Base-by-base conservation (phyloP, 1,284 basidiomycete species). In the Ustilago trichophora region DNA sequence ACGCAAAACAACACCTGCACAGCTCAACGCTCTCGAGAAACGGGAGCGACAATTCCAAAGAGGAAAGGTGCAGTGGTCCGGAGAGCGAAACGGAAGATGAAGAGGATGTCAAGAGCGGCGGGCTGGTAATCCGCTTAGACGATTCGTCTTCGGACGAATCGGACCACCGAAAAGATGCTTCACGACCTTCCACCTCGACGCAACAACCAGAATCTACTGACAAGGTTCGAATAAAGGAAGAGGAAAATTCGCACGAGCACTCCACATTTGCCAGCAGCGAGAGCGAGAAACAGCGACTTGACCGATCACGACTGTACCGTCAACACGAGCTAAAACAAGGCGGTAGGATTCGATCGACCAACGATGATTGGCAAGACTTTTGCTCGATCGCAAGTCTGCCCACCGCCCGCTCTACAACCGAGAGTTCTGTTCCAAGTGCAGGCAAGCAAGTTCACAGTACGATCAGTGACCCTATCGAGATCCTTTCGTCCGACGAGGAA, bases 311-410 rank as follows among this genome's bases (percentile, higher is more conserved):
- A 15, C 45, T 65, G 6, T 66, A 70, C 19, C 62, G 57, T 6
- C 56, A 65, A 34, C 67, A 70, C 41, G 53, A 60, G 40, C 36
- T 45, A 29, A 49, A 48, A 25, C 67, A 70, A 36, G 60, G 60
- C 18, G 67, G 67, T n/a, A 36, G 15, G 5, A 40, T 48, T 3
- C 46, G 35, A 11, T 54, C 57, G 4, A 70, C 62, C 19, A 32
- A 37, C 29, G 57, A 70, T 9, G 67, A 70, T 21, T 70, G 67
- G 67, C 42, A 27, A 27, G 67, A 60, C 10, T 66, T 69, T 18
- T 65, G 57, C 44, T 47, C 55, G 5, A 49, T 60, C 13, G 38
- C 57, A 3, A 22, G 32, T 19, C 7, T 52, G n/a, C 18, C 48
- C 7, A 24, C 26, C 15, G 4, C 35, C 41, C 36, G 40, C 44